Evolutionary conservation across 805 yeast genomes (phyloP), one percentile per base, ranked within the genome.

Genomic region (Ogataea salicorniae): DNA sequence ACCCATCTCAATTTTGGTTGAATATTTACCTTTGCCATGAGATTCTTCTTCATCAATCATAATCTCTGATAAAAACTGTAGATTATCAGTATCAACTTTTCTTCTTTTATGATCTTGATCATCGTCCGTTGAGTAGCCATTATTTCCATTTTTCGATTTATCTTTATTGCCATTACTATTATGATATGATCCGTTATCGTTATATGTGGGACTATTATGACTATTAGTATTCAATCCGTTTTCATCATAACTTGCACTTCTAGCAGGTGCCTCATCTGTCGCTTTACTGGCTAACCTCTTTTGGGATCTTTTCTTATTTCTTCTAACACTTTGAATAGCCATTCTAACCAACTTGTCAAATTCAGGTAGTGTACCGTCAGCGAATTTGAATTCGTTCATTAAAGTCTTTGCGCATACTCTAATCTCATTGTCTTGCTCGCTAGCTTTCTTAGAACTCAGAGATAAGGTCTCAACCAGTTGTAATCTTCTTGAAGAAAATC

Each of bases 271-370:
- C 33, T 50, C 44, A 37, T 52, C 56, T 17, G 39, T 39, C 6
- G 46, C n/a, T 41, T 56, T 60, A 36, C 55, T 58, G 2, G 66
- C 68, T 9, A 57, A 46, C 43, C 69, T 61, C 56, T 74, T 76
- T 50, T 72, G 71, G 7, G 80, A 77, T 53, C 96, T 67, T 60
- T 84, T 87, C 50, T 96, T 75, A 64, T 92, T 92, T 54, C 99
- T 73, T 52, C 98, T 72, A 1, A 87, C 97, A 44, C 95, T 84
- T 66, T 92, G 99, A 26, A 92, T 84, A 1, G 97, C 98, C 9
- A 96, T 95, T 35, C 96, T 73, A 0, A 94, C 97, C 34, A 92
- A 73, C 63, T 84, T 87, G 64, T 90, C 96, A 62, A 92, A 92
- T 54, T 94, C 98, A 1, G 72, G 66, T 26, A 81, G 68, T 14